Conservation (phyloP, 352 stramenopile species). For the Pythium grandisporangium region DNA sequence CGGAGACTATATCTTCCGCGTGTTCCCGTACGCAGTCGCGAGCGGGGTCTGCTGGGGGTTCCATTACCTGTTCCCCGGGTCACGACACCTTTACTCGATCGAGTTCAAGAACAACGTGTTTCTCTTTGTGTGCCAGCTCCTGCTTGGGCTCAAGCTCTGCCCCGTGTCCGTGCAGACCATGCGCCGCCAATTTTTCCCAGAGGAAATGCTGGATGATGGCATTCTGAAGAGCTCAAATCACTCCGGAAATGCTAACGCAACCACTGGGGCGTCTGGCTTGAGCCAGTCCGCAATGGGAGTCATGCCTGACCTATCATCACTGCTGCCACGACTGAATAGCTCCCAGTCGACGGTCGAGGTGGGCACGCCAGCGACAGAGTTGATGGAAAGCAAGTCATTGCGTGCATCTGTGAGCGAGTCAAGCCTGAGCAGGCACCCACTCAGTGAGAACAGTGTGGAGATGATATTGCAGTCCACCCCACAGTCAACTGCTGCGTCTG, state of each 20-base stretch:
- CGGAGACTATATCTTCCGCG: slow-evolving; percentile 82
- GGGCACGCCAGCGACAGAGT: background rate
- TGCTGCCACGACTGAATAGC: slow-evolving; percentile 11
- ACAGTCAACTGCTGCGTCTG: background rate
- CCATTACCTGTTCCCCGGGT: slow-evolving; percentile 83
- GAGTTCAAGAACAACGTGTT: slow-evolving; percentile 80
- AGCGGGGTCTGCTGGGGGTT: slow-evolving; percentile 79
- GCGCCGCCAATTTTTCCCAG: slow-evolving; percentile 58
- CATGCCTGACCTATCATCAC: slow-evolving; percentile 15
- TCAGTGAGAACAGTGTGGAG: slow-evolving; percentile 44
- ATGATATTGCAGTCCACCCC: slow-evolving; percentile 32
- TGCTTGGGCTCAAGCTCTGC: slow-evolving; percentile 60
- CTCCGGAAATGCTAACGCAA: background rate
- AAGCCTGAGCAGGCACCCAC: slow-evolving; percentile 34
- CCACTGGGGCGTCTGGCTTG: background rate
- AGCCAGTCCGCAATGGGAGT: background rate
- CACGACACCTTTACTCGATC: slow-evolving; percentile 71
- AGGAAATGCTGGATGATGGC: slow-evolving; percentile 61
- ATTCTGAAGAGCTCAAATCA: slow-evolving; percentile 22
- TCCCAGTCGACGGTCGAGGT: no score
- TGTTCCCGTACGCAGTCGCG: slow-evolving; percentile 83
- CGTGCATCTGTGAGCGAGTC: slow-evolving; percentile 39
- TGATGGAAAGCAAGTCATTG: slow-evolving; percentile 3
- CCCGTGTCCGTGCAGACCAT: slow-evolving; percentile 58
- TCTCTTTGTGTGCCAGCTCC: slow-evolving; percentile 61